phyloP scores from a whole-genome alignment of 495 filamentous ascomycete genomes.

The Penicillium longicatenatum region DNA sequence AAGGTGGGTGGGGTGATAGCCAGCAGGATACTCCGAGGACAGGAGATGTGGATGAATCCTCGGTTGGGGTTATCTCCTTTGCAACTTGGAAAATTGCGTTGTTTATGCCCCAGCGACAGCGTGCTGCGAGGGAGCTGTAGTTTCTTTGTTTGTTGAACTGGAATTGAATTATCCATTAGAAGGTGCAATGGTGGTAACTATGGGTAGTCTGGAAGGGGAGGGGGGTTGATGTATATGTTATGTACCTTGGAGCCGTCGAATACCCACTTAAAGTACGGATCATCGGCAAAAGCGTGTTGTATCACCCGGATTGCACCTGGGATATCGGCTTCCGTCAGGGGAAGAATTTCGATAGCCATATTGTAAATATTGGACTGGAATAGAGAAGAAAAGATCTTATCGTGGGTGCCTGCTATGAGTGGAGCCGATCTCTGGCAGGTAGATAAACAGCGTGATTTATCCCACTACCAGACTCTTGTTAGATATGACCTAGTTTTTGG shows the following conservation, averaged over 20 bases:
- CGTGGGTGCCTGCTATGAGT: not conserved
- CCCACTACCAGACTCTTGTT: not conserved
- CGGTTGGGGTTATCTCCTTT: constrained; percentile 41
- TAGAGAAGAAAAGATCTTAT: not conserved
- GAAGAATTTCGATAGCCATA: constrained; percentile 56
- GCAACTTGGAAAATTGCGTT: constrained; percentile 68
- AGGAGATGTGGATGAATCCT: constrained; percentile 24
- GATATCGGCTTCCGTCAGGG: constrained; percentile 59
- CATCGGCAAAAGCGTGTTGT: constrained; percentile 59
- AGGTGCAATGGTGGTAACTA: constrained; percentile 23
- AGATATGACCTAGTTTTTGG: not conserved
- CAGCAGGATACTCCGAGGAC: constrained; percentile 68
- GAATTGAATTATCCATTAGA: not conserved
- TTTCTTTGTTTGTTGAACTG: constrained; percentile 57
- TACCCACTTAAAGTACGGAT: constrained; percentile 67
- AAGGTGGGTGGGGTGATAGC: constrained; percentile 52
- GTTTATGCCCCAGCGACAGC: constrained; percentile 65
- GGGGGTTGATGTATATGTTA: constrained; percentile 12
- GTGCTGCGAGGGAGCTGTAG: constrained; percentile 55
- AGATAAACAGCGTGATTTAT: too few relatives aligned
- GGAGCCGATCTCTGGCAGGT: not conserved
- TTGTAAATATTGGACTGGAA: not conserved
- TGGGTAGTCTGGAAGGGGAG: not conserved
- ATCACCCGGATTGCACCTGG: constrained; percentile 57
- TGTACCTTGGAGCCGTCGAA: constrained; percentile 54